Percentiles rank a stretch among this genome's conserved stretches.
phyloP scores from a whole-genome alignment of 805 yeast genomes.

The Candida boleticola region DNA sequence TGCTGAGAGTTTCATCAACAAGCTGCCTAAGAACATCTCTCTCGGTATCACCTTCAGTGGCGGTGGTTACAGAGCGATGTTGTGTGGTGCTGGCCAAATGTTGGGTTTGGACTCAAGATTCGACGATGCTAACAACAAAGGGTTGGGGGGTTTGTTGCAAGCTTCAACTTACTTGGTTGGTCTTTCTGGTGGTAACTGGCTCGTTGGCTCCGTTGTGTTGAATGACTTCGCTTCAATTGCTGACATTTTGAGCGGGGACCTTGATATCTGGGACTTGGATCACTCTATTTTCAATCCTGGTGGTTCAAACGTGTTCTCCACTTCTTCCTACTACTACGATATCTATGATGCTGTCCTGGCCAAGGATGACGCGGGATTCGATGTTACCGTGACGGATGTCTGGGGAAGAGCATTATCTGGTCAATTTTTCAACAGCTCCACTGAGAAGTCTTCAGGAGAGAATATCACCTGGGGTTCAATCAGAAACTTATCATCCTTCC shows the following conservation, averaged over 20 bases:
- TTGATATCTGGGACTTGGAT: slow-evolving; percentile 35
- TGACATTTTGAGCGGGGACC: slow-evolving; percentile 22
- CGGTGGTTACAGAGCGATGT: slow-evolving; percentile 91
- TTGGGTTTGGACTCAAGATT: slow-evolving; percentile 78
- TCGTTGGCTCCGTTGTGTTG: slow-evolving; percentile 62
- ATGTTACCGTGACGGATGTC: slow-evolving; percentile 37
- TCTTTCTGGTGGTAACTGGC: slow-evolving; percentile 61
- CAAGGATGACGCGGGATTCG: slow-evolving; percentile 38
- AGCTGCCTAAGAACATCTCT: slow-evolving; percentile 21
- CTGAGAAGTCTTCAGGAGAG: slow-evolving; percentile 25
- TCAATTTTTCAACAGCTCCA: slow-evolving; percentile 31
- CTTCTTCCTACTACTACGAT: slow-evolving; percentile 49
- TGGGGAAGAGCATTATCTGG: slow-evolving; percentile 44
- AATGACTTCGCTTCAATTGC: slow-evolving; percentile 58
- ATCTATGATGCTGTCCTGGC: slow-evolving; percentile 27
- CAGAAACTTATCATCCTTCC: slow-evolving; percentile 22
- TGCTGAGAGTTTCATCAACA: slow-evolving; percentile 25
- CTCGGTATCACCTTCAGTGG: slow-evolving; percentile 49
- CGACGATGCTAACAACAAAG: slow-evolving; percentile 45
- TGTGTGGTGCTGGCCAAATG: slow-evolving; percentile 80
- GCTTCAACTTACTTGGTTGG: slow-evolving; percentile 74
- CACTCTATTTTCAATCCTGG: slow-evolving; percentile 73
- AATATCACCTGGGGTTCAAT: slow-evolving; percentile 30
- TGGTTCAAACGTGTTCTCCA: slow-evolving; percentile 58
- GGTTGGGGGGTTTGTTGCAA: slow-evolving; percentile 77